These are phyloP conservation scores for Drechslera avenae DNA, from an alignment of 2,329 filamentous ascomycete species.

Conservation along the genomic window DNA sequence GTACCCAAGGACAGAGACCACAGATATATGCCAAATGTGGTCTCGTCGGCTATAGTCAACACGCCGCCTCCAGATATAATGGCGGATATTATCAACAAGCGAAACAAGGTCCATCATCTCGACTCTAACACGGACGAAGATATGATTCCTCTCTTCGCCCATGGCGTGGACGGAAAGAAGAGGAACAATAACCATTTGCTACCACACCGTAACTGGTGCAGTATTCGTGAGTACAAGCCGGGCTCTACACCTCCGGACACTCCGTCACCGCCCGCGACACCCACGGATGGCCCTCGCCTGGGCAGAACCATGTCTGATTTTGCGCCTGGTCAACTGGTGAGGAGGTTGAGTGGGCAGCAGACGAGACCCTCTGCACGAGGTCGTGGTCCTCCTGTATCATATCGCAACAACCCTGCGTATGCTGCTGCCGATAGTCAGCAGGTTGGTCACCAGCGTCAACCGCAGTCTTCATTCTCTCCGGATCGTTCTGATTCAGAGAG, in stretches of 20 bases:
- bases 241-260: constrained; percentile 75
- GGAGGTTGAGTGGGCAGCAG: constrained; percentile 46
- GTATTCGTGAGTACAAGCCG: constrained; percentile 82
- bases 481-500: constrained; percentile 37
- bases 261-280: constrained; percentile 46
- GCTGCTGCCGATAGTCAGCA: constrained; percentile 40
- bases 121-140: constrained; percentile 82
- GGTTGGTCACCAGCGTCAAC: constrained; percentile 25
- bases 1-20: constrained; percentile 89
- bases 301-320: constrained; percentile 44
- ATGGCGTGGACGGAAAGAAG: constrained; percentile 85
- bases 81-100: constrained; percentile 89
- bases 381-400: constrained; percentile 45
- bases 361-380: constrained; percentile 33
- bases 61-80: constrained; percentile 85
- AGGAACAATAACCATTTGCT: constrained; percentile 90
- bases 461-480: constrained; percentile 45
- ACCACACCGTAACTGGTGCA: constrained; percentile 93
- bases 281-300: constrained; percentile 27
- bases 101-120: constrained; percentile 75
- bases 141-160: constrained; percentile 91
- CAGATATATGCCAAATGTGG: constrained; percentile 94
- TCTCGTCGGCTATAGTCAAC: constrained; percentile 94
- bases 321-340: constrained; percentile 49
- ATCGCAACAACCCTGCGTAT: constrained; percentile 46